Evolutionary conservation across 202 grass and related monocot species (phyloP), one percentile per base, ranked within the genome.

Genomic region (Zoysia matrella): DNA sequence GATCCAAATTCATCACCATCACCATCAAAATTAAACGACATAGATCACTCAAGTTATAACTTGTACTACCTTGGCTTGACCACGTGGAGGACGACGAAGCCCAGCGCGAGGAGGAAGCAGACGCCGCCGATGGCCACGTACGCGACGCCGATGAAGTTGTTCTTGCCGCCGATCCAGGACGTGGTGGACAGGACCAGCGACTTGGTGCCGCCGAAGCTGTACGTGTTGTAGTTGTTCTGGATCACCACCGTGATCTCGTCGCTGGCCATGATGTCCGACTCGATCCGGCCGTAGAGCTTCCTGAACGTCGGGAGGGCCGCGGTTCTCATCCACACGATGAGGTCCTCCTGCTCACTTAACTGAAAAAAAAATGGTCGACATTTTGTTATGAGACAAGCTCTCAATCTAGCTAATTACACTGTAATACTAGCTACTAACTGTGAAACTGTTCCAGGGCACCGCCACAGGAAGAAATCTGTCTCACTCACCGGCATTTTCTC

Each of bases 211-310:
- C 92, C 90, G 55, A 94, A 98, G 54, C 92, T 98, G 67, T 98
- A 98, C 0, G 95, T 94, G 86, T 98, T 98, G 86, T 98, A 98
- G 76, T 98, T 94, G 83, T 98, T 98, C 65, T 98, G 84, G 46
- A 98, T 98, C 22, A 83, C 86, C 75, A 98, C 92, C 2, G 84
- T 90, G 48, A 98, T 74, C 76, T 93, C 86, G 13, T 98, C 90
- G 79, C 86, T 93, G 4, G 86, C 84, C 85, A 60, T 73, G 30
- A 93, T 79, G 61, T 98, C 92, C 1, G 81, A 10, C 76, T 98
- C 95, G 39, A 94, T 98, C 53, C 92, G 84, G 14, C 95, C 95
- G 70, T 94, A 98, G 3, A 98, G 90, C 63, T 98, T 98, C 60
- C 95, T 87, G 86, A 98, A 98, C 7, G 86, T 90, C n/a, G 95